Conservation (phyloP, 192 early-diverging fungal genomes). For the Dispira simplex region DNA sequence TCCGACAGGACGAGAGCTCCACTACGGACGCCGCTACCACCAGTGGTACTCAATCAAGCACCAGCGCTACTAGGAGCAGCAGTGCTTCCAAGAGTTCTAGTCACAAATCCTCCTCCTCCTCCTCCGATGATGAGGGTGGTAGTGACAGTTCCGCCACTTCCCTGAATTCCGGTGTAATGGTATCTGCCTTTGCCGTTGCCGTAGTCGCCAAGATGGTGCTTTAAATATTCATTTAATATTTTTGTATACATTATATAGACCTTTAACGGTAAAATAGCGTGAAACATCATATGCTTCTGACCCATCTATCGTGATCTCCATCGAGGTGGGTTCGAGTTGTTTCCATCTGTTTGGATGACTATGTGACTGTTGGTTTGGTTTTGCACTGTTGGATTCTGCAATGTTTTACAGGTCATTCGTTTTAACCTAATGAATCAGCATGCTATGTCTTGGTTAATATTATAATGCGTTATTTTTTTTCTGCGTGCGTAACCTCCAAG, state of each 20-base stretch:
- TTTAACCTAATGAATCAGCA: too few species aligned
- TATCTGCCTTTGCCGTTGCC: not conserved
- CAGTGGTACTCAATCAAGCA: not conserved
- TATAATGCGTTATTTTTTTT: too few species aligned
- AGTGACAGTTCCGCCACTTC: not conserved
- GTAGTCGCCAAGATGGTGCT: not conserved
- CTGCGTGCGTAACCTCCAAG: too few species aligned
- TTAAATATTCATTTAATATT: not conserved
- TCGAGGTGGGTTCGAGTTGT: too few species aligned
- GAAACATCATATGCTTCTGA: not conserved
- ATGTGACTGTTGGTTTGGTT: not conserved
- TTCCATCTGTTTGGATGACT: too few species aligned
- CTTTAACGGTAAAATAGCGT: not conserved
- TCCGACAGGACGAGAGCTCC: not conserved
- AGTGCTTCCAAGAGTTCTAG: not conserved
- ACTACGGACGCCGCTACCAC: not conserved
- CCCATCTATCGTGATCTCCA: too few species aligned
- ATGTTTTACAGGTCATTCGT: not conserved
- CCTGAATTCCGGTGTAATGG: not conserved
- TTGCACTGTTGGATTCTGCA: not conserved
- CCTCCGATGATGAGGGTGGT: not conserved
- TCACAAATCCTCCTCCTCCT: not conserved
- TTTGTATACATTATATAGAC: not conserved
- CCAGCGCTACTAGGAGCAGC: not conserved
- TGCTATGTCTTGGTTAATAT: too few species aligned